Evolutionary conservation across 2,329 filamentous ascomycete genomes (phyloP).

Genomic region (Arthroderma sp.): DNA sequence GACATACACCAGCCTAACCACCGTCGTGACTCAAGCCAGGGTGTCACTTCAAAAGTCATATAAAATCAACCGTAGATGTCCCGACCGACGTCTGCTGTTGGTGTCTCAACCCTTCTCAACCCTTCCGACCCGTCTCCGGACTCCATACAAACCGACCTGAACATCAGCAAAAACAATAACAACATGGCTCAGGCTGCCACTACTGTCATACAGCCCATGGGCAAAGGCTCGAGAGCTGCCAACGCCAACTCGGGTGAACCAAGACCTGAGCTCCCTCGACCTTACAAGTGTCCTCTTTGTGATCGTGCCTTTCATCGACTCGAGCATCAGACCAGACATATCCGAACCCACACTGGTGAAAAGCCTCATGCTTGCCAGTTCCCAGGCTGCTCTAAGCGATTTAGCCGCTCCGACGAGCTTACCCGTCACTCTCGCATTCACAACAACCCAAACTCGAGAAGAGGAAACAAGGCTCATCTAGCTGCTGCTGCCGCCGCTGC

Average conservation of each 20-base stretch:
- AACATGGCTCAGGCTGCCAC: neutral
- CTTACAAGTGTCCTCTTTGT: conserved; percentile 97
- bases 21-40: neutral
- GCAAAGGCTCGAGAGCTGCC: conserved; percentile 13
- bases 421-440: conserved; percentile 96
- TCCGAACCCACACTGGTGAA: conserved; percentile 93
- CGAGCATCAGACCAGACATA: conserved; percentile 85
- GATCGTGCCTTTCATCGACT: conserved; percentile 97
- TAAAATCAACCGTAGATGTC: no score
- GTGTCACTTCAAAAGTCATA: neutral
- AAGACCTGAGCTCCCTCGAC: conserved; percentile 73
- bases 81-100: neutral
- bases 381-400: conserved; percentile 90
- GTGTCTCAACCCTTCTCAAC: neutral
- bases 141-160: neutral
- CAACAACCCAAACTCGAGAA: conserved; percentile 93
- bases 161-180: neutral
- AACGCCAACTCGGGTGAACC: conserved; percentile 20
- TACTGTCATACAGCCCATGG: neutral
- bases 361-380: conserved; percentile 96
- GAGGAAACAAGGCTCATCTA: conserved; percentile 66
- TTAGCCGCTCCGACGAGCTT: conserved; percentile 90
- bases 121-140: neutral
- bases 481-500: conserved; percentile 44
- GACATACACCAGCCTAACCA: conserved; percentile 12